Percentiles rank a stretch among this genome's conserved stretches.
These are phyloP conservation scores for Diatrype stigma DNA, from an alignment of 2,329 filamentous ascomycete genomes.

Conservation along the genomic window DNA sequence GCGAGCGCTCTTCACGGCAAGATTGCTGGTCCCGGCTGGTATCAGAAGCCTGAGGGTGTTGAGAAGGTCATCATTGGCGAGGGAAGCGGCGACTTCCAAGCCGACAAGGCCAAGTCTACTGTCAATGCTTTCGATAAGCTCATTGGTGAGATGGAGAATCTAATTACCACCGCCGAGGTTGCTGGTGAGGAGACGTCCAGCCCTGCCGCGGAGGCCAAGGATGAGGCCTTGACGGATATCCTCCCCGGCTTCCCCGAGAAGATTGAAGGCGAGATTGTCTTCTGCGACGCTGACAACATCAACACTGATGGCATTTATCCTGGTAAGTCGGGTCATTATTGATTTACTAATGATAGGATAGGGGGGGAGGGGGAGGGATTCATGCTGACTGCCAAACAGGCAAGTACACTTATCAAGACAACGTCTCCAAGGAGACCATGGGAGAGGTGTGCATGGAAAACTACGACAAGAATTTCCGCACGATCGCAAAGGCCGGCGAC, in stretches of 20 bases:
- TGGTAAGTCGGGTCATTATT: neutral
- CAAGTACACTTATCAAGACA: slow-evolving; percentile 89
- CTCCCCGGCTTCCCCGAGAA: slow-evolving; percentile 80
- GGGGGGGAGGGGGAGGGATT: slow-evolving; percentile 63
- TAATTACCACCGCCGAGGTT: slow-evolving; percentile 2
- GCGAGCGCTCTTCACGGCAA: slow-evolving; percentile 74
- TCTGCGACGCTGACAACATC: slow-evolving; percentile 61
- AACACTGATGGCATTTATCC: slow-evolving; percentile 93
- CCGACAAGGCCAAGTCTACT: slow-evolving; percentile 61
- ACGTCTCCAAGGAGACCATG: slow-evolving; percentile 73
- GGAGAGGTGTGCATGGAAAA: slow-evolving; percentile 90
- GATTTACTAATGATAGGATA: slow-evolving; percentile 52
- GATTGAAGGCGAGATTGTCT: slow-evolving; percentile 71
- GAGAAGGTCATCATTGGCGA: slow-evolving; percentile 66
- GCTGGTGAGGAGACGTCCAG: neutral
- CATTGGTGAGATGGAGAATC: slow-evolving; percentile 5
- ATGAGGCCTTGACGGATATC: slow-evolving; percentile 66
- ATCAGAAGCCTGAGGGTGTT: slow-evolving; percentile 65
- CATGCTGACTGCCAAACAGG: slow-evolving; percentile 28
- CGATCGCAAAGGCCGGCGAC: slow-evolving; percentile 63
- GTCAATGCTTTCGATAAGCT: slow-evolving; percentile 50
- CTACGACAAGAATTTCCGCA: slow-evolving; percentile 72
- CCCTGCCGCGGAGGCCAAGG: slow-evolving; percentile 11
- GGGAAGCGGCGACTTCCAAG: slow-evolving; percentile 61
- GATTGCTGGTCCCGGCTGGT: slow-evolving; percentile 75